Evolutionary conservation across 2,329 filamentous ascomycete species (phyloP).

Genomic region (Sclerotinia spermophila): DNA sequence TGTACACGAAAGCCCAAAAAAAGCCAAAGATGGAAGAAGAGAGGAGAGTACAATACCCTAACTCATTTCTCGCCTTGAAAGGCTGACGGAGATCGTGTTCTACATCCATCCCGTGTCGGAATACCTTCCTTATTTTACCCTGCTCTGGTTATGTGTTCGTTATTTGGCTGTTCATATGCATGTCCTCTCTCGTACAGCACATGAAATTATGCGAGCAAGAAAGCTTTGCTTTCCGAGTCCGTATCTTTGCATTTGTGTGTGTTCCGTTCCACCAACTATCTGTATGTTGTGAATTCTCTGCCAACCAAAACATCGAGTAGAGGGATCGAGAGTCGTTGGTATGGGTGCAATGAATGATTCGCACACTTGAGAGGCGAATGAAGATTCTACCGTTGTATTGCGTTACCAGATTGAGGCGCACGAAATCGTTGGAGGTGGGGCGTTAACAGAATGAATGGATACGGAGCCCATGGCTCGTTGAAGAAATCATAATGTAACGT

Average conservation of each 20-base stretch:
- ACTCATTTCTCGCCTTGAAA: constrained; percentile 16
- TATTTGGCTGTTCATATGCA: neutral
- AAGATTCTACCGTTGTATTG: constrained; percentile 6
- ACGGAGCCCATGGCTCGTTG: neutral
- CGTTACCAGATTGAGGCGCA: constrained; percentile 8
- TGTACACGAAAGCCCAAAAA: neutral
- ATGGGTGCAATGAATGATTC: neutral
- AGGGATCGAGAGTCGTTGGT: neutral
- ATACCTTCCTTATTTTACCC: neutral
- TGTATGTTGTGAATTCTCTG: neutral
- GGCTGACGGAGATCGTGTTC: constrained; percentile 14
- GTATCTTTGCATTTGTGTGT: constrained; percentile 5
- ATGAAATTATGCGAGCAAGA: constrained; percentile 6
- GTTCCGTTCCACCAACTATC: neutral
- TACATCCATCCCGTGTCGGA: neutral
- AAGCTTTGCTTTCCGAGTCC: constrained; percentile 12
- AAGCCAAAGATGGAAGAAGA: neutral
- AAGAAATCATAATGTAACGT: constrained; percentile 17
- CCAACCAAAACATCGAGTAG: neutral
- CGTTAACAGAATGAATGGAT: neutral
- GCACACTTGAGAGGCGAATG: neutral
- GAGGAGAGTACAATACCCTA: neutral
- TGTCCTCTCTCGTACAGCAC: neutral
- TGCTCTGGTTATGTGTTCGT: neutral
- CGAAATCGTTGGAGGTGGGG: neutral